Evolutionary conservation across 2,329 filamentous ascomycete species (phyloP), one percentile per base, ranked within the genome.

Genomic region (Fusarium pseudograminearum): DNA sequence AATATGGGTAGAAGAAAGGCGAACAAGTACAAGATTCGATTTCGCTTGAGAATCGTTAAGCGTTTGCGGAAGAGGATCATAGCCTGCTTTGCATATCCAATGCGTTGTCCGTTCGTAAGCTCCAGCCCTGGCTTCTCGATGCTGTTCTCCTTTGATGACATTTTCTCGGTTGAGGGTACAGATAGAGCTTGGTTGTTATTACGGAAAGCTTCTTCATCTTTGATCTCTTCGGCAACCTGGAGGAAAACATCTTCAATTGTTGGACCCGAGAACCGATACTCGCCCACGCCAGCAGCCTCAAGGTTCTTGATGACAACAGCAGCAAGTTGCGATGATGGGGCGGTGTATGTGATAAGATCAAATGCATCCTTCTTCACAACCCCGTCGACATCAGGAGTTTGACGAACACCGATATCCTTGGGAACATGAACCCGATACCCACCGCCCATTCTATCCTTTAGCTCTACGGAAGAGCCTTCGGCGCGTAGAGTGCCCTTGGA

Each of bases 191-290:
- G 75, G 12, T 75, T 74, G n/a, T 59, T 51, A 4, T 56, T 65
- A 4, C 69, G 70, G 56, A 78, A 76, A 14, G 75, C 72, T 48
- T 78, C 79, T 69, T 91, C 87, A 8, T 84, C 85, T 59, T 84
- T 86, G 62, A 93, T 86, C 77, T 97, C 94, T 74, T 95, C 92
- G 0, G 94, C 93, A 40, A 97, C 85, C 69, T 93, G 90, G 26
- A 98, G 81, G 78, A 98, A 98, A 0, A 97, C 94, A 71, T 97
- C 94, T 77, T 98, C 95, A 41, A 98, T 94, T 0, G 93, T 97
- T 1, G 94, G 95, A 0, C 93, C 93, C 18, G 91, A 92, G 70
- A 97, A 92, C 61, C 94, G 90, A 77, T 97, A 97, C 61, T 97
- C 91, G 18, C 84, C 84, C 41, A 97, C 85, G 0, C 89, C 88